Conservation (phyloP, 805 yeast genomes). For the Teunomyces atbi region DNA sequence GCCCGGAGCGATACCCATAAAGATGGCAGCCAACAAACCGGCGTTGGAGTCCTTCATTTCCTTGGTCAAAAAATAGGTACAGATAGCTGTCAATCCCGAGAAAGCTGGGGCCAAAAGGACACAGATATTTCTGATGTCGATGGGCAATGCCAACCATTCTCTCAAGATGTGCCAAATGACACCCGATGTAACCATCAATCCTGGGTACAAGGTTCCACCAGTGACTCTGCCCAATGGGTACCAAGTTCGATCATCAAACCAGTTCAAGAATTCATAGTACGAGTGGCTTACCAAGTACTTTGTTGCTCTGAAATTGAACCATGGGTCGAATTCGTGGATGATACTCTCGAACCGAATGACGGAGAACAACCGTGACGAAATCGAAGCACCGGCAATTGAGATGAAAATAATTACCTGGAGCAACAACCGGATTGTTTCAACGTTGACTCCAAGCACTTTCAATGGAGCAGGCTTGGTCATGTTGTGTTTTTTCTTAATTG, state of each 20-base stretch:
- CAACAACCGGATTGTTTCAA: conserved; percentile 42
- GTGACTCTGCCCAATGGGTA: conserved; percentile 98
- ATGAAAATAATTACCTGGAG: conserved; percentile 68
- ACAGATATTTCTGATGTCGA: conserved; percentile 94
- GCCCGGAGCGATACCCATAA: conserved; percentile 98
- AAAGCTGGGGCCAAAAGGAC: conserved; percentile 96
- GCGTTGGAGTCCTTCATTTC: conserved; percentile 91
- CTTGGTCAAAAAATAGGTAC: conserved; percentile 80
- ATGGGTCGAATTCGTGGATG: conserved; percentile 96
- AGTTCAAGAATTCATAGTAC: conserved; percentile 87
- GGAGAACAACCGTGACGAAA: conserved; percentile 90
- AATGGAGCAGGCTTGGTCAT: conserved; percentile 8
- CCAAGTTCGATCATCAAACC: conserved; percentile 99
- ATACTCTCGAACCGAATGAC: conserved; percentile 94
- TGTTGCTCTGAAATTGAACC: conserved; percentile 98
- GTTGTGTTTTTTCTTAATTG: not conserved
- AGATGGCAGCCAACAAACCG: conserved; percentile 87
- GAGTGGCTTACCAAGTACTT: conserved; percentile 81
- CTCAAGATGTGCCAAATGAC: conserved; percentile 74
- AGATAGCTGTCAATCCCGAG: conserved; percentile 87
- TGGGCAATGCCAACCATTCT: conserved; percentile 66
- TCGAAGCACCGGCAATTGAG: conserved; percentile 85
- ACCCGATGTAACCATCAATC: conserved; percentile 97
- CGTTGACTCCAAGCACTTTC: conserved; percentile 16
- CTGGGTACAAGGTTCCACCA: conserved; percentile 98